These are phyloP conservation scores for Rhynchosporium agropyri DNA, from an alignment of 2,329 filamentous ascomycete genomes.

Conservation along the genomic window DNA sequence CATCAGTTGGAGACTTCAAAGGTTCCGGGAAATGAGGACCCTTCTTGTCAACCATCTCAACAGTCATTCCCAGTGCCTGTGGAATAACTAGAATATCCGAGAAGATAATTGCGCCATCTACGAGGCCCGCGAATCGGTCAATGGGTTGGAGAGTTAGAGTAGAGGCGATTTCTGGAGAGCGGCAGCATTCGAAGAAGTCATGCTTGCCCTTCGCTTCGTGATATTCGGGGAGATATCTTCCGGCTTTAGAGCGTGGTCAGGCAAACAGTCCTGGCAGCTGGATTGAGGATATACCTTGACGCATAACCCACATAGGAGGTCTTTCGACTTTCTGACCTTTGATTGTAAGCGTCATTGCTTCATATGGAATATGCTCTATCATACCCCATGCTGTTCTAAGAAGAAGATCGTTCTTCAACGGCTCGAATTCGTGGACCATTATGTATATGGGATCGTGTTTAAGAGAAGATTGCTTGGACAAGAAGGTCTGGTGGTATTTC, in stretches of 20 bases:
- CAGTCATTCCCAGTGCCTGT: constrained; percentile 97
- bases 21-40: constrained; percentile 93
- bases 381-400: constrained; percentile 85
- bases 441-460: background rate
- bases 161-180: constrained; percentile 87
- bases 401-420: constrained; percentile 90
- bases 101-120: constrained; percentile 98
- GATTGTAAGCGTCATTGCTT: constrained; percentile 21
- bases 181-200: constrained; percentile 98
- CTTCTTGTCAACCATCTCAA: constrained; percentile 98
- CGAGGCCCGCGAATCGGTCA: constrained; percentile 84
- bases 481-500: background rate
- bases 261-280: background rate
- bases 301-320: constrained; percentile 98
- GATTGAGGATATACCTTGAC: constrained; percentile 70
- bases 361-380: constrained; percentile 8
- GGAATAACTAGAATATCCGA: constrained; percentile 97
- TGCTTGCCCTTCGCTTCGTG: constrained; percentile 87
- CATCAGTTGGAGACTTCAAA: constrained; percentile 75
- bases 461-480: background rate
- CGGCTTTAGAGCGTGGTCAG: constrained; percentile 58
- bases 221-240: constrained; percentile 96
- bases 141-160: constrained; percentile 93
- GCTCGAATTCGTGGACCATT: constrained; percentile 75
- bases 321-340: constrained; percentile 87